Evolutionary conservation across 1,284 basidiomycete species (phyloP).

Genomic region (Moniliella sp.): DNA sequence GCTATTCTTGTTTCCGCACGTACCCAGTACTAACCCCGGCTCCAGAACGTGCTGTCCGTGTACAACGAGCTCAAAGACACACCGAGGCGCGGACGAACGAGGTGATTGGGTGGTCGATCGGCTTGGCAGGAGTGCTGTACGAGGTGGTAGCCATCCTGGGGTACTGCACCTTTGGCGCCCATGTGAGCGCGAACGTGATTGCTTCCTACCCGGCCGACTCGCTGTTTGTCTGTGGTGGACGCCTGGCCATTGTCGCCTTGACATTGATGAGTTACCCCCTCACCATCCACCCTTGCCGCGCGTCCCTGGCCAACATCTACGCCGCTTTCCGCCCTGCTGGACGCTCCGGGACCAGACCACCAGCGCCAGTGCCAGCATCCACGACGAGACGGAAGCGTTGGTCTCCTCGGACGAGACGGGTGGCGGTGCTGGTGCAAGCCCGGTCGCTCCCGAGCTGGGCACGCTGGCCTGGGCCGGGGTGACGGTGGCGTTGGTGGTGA

Average conservation of each 20-base stretch:
- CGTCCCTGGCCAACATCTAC: conserved; percentile 74
- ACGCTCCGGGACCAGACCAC: not conserved
- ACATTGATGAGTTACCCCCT: conserved; percentile 44
- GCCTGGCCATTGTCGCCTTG: conserved; percentile 72
- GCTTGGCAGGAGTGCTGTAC: conserved; percentile 36
- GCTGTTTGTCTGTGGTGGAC: conserved; percentile 71
- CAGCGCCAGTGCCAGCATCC: not conserved
- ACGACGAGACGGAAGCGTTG: too few species aligned
- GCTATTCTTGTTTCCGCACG: too few species aligned
- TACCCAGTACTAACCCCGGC: too few species aligned
- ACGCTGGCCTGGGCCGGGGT: too few species aligned
- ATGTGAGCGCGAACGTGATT: conserved; percentile 34
- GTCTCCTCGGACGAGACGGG: too few species aligned
- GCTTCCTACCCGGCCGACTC: conserved; percentile 62
- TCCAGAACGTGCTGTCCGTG: conserved; percentile 42
- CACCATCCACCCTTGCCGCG: conserved; percentile 56
- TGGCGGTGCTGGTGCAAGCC: too few species aligned
- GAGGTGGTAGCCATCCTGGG: conserved; percentile 42
- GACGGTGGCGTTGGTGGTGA: too few species aligned
- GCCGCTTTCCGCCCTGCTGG: conserved; percentile 4
- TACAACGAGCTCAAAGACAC: conserved; percentile 75
- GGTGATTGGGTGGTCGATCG: conserved; percentile 67
- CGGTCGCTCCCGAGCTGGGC: too few species aligned
- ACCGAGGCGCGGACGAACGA: conserved; percentile 62
- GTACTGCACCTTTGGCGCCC: conserved; percentile 81